These are phyloP conservation scores for Chlamydomonas applanata DNA, from an alignment of 139 green algal species.

Conservation along the genomic window DNA sequence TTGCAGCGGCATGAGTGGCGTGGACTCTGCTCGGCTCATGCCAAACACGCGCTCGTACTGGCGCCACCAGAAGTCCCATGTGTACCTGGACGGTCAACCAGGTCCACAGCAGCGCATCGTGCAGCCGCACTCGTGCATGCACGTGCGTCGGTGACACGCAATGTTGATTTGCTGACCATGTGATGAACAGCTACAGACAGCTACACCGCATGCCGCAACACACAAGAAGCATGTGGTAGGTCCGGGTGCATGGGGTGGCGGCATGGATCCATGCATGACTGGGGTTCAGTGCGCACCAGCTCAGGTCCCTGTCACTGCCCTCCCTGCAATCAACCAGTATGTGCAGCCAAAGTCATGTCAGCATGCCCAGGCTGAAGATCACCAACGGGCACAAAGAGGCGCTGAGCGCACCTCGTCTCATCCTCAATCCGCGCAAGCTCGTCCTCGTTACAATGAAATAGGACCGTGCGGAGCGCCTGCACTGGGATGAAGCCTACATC, in stretches of 20 bases:
- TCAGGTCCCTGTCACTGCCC: too few species aligned
- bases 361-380: too few species aligned
- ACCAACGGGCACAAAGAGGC: neutral
- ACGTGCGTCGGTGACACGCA: too few species aligned
- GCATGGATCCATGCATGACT: neutral
- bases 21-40: neutral
- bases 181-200: neutral
- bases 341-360: too few species aligned
- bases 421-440: slow-evolving; percentile 8
- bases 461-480: neutral
- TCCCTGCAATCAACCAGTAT: too few species aligned
- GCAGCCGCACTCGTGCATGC: too few species aligned
- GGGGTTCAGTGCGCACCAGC: neutral
- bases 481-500: neutral
- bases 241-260: too few species aligned
- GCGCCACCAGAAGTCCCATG: slow-evolving; percentile 3
- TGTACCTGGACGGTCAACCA: neutral
- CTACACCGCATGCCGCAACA: neutral
- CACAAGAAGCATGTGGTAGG: too few species aligned
- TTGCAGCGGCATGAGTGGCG: neutral
- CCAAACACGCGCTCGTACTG: slow-evolving; percentile 3
- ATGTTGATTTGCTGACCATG: too few species aligned
- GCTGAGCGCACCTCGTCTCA: neutral
- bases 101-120: neutral
- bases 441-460: neutral